Evolutionary conservation across 345 rosid genomes (phyloP), one percentile per base, ranked within the genome.

Genomic region (Microcos paniculata): DNA sequence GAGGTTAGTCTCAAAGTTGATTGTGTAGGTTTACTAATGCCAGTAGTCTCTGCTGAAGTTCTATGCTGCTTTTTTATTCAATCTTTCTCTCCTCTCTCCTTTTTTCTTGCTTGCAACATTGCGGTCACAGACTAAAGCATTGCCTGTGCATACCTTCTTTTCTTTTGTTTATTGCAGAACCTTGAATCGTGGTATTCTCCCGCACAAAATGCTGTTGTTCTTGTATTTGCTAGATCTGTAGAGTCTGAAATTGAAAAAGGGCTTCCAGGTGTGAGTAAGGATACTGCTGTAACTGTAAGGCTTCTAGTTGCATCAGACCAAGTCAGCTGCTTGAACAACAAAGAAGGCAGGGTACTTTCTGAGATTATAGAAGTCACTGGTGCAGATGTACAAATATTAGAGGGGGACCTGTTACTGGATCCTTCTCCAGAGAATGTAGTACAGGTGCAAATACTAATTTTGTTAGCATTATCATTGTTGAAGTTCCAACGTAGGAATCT

Each of bases 191-290:
- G 73, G 72, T 46, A 84, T 82, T 89, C 96, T 73, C 85, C 91
- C 52, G 90, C 92, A 59, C 96, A 88, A 76, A 85, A 84, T 66
- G 96, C 91, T 30, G 66, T 81, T 23, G 38, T 73, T 80, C 83
- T 81, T 59, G 93, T 91, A 49, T 89, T 84, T 79, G 85, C 87
- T 65, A 88, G 90, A 84, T 85, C 89, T 28, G 40, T 89, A 58
- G 90, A 91, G 78, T 66, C 77, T 38, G 83, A 85, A 65, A 76
- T 81, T 82, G 88, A 83, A 78, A 82, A 80, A 72, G 79, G 80
- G 45, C 77, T 52, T 73, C 45, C 75, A 8, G 84, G 81, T 56
- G 24, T 81, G 76, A 74, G 24, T 72, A 38, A 75, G 70, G 84
- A 75, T 40, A 26, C 81, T 62, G n/a, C 71, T 77, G 88, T 87